A percentile compares a stretch with the other conserved stretches of the same genome.
Conservation (phyloP, 1,284 basidiomycete genomes). For the Anthracocystis panici-leucophaei region DNA sequence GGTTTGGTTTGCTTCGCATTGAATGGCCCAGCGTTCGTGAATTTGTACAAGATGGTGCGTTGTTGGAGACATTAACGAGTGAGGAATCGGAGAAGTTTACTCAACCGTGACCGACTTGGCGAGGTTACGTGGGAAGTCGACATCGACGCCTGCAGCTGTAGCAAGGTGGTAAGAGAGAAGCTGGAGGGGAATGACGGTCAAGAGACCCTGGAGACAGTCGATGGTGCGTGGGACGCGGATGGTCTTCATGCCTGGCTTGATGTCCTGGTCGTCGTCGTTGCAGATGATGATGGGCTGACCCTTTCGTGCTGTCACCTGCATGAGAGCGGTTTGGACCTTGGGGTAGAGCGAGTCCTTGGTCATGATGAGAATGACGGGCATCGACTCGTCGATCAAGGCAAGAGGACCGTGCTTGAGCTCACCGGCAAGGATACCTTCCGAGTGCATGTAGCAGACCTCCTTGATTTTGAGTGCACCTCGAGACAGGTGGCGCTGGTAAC, state of each 20-base stretch:
- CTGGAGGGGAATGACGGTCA: constrained; percentile 97
- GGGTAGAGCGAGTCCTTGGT: constrained; percentile 98
- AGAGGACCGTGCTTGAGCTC: constrained; percentile 99
- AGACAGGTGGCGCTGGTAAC: constrained; percentile 99
- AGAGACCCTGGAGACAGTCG: constrained; percentile 92
- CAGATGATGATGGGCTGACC: constrained; percentile 94
- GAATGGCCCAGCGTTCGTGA: constrained; percentile 24
- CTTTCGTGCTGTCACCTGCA: constrained; percentile 96
- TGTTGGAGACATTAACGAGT: neutral
- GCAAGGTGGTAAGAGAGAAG: constrained; percentile 96
- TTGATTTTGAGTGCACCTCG: constrained; percentile 99
- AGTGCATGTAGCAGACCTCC: constrained; percentile 79
- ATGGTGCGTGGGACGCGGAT: constrained; percentile 84
- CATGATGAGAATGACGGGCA: constrained; percentile 89
- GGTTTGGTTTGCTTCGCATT: constrained; percentile 8
- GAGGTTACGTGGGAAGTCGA: constrained; percentile 98
- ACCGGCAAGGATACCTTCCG: constrained; percentile 84
- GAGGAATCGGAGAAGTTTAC: constrained; percentile 24
- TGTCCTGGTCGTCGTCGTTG: constrained; percentile 89
- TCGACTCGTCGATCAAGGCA: constrained; percentile 96
- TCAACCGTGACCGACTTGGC: constrained; percentile 71
- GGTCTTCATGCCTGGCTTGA: constrained; percentile 80
- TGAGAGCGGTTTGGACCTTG: constrained; percentile 94
- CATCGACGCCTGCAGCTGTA: constrained; percentile 93
- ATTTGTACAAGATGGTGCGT: constrained; percentile 26